Percentiles rank a stretch among this genome's conserved stretches.
These are phyloP conservation scores for Amauroascus niger DNA, from an alignment of 2,329 filamentous ascomycete genomes.

Conservation along the genomic window DNA sequence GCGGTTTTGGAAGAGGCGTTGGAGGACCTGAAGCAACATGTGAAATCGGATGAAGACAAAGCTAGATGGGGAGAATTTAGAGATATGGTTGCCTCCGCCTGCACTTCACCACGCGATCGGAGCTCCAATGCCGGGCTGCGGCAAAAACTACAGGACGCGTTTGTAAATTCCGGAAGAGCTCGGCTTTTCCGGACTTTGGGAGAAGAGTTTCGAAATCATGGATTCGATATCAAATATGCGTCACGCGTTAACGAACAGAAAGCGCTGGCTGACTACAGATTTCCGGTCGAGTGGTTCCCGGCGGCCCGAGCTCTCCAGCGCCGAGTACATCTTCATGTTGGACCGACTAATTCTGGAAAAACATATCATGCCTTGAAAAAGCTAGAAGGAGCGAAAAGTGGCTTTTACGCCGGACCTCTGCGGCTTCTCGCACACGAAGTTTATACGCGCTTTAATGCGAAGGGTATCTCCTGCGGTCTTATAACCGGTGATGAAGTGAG, in stretches of 20 bases:
- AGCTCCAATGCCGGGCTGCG: background rate
- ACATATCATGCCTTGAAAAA: constrained; percentile 87
- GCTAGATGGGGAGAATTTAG: constrained; percentile 26
- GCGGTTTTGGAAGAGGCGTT: constrained; percentile 22
- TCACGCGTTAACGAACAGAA: constrained; percentile 50
- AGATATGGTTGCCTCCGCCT: background rate
- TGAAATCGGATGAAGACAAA: constrained; percentile 14
- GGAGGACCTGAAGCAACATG: constrained; percentile 21
- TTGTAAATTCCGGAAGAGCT: constrained; percentile 32
- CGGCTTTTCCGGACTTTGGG: constrained; percentile 52
- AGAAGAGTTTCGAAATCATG: constrained; percentile 58
- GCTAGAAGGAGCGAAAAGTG: constrained; percentile 62
- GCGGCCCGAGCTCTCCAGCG: constrained; percentile 69
- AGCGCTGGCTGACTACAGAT: constrained; percentile 70
- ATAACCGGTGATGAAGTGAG: constrained; percentile 86
- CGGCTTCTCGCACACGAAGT: constrained; percentile 87
- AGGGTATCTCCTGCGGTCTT: constrained; percentile 66
- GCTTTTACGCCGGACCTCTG: constrained; percentile 84
- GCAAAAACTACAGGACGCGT: constrained; percentile 10
- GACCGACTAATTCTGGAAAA: constrained; percentile 95
- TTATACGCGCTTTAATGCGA: constrained; percentile 73
- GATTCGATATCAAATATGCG: constrained; percentile 50
- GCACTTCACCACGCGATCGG: background rate
- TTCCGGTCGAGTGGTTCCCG: constrained; percentile 86
- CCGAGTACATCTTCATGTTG: constrained; percentile 84